Evolutionary conservation across 352 stramenopile genomes (phyloP).

Genomic region (Peronospora farinosa): DNA sequence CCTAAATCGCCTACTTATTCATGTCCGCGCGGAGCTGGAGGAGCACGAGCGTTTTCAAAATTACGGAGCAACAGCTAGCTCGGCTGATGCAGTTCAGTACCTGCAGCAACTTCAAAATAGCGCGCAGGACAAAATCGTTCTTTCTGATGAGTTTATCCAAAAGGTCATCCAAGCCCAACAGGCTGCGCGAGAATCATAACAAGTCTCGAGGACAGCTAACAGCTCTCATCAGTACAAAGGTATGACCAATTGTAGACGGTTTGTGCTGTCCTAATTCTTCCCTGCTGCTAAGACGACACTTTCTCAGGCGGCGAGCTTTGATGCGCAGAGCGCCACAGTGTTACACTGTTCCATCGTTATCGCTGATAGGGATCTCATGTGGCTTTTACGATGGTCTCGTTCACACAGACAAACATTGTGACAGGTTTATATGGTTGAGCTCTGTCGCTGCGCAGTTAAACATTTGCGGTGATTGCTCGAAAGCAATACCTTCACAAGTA

Average conservation of each 20-base stretch:
- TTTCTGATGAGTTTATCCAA: conserved; percentile 83
- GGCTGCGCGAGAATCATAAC: conserved; percentile 66
- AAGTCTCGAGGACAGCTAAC: conserved; percentile 2
- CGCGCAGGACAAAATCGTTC: conserved; percentile 82
- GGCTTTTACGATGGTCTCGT: background rate
- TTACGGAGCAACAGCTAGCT: conserved; percentile 66
- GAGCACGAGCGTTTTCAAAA: conserved; percentile 77
- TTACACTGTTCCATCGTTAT: background rate
- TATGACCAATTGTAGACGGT: conserved; percentile 5
- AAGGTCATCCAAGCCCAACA: conserved; percentile 79
- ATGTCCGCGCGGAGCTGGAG: conserved; percentile 61
- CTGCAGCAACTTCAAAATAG: conserved; percentile 82
- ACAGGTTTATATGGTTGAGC: background rate
- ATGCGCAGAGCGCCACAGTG: background rate
- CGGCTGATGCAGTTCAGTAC: conserved; percentile 78
- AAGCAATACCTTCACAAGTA: background rate
- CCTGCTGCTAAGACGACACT: conserved; percentile 1
- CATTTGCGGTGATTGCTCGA: background rate
- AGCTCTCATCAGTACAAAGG: conserved; percentile 13
- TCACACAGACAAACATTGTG: background rate
- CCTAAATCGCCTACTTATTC: conserved; percentile 56
- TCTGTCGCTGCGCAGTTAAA: background rate
- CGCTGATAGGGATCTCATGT: background rate
- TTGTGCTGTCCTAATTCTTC: background rate
- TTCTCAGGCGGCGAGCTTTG: background rate